These are phyloP conservation scores for Bryoglossum gracile DNA, from an alignment of 495 filamentous ascomycete genomes.

Conservation along the genomic window DNA sequence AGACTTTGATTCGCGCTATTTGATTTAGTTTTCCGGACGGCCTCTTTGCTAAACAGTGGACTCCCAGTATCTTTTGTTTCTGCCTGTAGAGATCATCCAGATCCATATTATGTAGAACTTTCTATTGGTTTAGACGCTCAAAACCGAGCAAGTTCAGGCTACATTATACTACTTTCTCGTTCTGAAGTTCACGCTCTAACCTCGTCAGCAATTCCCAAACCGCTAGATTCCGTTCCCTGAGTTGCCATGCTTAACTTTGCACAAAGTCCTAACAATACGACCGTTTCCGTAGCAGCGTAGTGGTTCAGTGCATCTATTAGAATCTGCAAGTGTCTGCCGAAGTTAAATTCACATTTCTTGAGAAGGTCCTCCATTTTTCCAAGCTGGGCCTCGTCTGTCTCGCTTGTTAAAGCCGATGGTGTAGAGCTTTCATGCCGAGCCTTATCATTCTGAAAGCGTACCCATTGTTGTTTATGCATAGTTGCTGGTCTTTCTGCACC, in stretches of 20 bases:
- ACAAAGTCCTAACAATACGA: slow-evolving; percentile 81
- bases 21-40: too few species aligned
- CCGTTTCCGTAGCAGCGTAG: slow-evolving; percentile 94
- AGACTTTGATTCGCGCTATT: too few species aligned
- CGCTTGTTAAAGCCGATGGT: slow-evolving; percentile 28
- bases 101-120: too few species aligned
- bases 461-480: slow-evolving; percentile 49
- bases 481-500: slow-evolving; percentile 40
- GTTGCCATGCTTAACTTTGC: slow-evolving; percentile 67
- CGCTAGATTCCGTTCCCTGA: slow-evolving; percentile 53
- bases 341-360: slow-evolving; percentile 83
- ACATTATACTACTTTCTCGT: too few species aligned
- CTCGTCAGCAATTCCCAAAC: slow-evolving; percentile 40
- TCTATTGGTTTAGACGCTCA: too few species aligned
- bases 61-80: too few species aligned
- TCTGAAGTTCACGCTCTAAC: too few species aligned
- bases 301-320: slow-evolving; percentile 90
- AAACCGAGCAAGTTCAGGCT: too few species aligned
- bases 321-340: slow-evolving; percentile 83
- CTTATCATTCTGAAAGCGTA: slow-evolving; percentile 32
- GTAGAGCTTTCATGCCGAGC: slow-evolving; percentile 24
- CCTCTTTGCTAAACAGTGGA: too few species aligned
- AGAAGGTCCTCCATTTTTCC: slow-evolving; percentile 78
- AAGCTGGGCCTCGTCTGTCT: slow-evolving; percentile 50
- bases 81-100: too few species aligned